phyloP scores from a whole-genome alignment of 371 early-diverging fungal genomes.

The Mucor plumbeus region DNA sequence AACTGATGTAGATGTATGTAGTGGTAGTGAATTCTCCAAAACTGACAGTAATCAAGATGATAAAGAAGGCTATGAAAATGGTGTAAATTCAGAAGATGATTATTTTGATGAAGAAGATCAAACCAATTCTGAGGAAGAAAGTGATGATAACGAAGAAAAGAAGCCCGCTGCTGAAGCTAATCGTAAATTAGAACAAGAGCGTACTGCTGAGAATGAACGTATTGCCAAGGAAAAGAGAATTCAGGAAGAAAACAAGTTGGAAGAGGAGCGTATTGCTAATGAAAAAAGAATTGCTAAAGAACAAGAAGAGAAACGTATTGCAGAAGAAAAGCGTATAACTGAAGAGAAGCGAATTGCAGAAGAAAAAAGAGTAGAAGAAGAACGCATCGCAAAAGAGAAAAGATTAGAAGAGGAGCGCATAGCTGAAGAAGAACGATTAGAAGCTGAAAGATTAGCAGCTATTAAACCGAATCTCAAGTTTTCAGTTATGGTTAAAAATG shows the following conservation, averaged over 20 bases:
- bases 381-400: not conserved
- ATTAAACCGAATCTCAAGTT: slow-evolving; percentile 5
- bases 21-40: slow-evolving; percentile 7
- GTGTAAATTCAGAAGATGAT: not conserved
- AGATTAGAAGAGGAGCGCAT: not conserved
- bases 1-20: not conserved
- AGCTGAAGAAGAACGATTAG: slow-evolving; percentile 12
- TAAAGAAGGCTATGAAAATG: not conserved
- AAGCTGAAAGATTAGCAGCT: slow-evolving; percentile 12
- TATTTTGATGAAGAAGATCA: not conserved
- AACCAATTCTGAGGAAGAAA: not conserved
- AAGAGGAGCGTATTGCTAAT: not conserved
- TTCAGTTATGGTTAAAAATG: not conserved
- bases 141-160: not conserved
- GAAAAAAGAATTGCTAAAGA: not conserved
- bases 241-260: not conserved
- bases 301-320: not conserved
- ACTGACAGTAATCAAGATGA: not conserved
- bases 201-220: not conserved
- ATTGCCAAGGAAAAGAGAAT: not conserved
- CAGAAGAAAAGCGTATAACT: not conserved
- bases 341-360: not conserved
- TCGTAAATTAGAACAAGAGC: not conserved
- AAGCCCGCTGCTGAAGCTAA: not conserved
- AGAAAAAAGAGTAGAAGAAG: slow-evolving; percentile 1